Base-by-base conservation (phyloP, 192 early-diverging fungal genomes). In the Podila epigama region DNA sequence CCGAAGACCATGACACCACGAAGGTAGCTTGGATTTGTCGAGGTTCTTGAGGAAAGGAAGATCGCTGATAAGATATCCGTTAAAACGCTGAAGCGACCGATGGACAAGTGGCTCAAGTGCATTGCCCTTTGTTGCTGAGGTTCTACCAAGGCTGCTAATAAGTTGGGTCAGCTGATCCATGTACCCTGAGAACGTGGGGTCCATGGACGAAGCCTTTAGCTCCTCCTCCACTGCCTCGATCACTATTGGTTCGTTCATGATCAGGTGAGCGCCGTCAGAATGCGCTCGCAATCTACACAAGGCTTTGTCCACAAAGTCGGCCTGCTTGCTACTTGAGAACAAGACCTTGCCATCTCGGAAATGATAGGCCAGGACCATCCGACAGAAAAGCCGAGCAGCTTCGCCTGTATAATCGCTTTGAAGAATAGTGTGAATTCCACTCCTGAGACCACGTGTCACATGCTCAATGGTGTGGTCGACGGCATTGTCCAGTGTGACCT, bases 281-380 rank as follows among this genome's bases (percentile, higher is more conserved):
- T 67, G 55, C 33, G 35, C 27, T 37, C 54, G 41, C 20, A 57
- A 39, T 58, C 44, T 58, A 39, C 65, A 67, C 34, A 58, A 10
- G 8, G 54, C 54, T 2, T 29, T 57, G 9, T 55, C 48, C n/a
- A 67, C 4, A 27, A 67, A 67, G 40, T 67, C 53, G 29, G 10
- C 39, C 42, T 55, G 22, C 40, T 20, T 10, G 31, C 42, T 28
- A 11, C 48, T 56, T 32, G 65, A 2, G 48, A 67, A 57, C 44
- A 40, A 42, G 1, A 58, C 32, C 48, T 72, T 63, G 25, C 70
- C 68, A 20, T 35, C 54, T 31, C 71, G 55, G 32, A 79, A 52
- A 5, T 71, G 53, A 54, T 59, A 63, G 37, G 75, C 67, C 55
- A 79, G 27, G 35, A 79, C 62, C 75, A 69, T 65, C 25, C 66